Conservation (phyloP, 2,329 filamentous ascomycete genomes). For the Colletotrichum filicis region DNA sequence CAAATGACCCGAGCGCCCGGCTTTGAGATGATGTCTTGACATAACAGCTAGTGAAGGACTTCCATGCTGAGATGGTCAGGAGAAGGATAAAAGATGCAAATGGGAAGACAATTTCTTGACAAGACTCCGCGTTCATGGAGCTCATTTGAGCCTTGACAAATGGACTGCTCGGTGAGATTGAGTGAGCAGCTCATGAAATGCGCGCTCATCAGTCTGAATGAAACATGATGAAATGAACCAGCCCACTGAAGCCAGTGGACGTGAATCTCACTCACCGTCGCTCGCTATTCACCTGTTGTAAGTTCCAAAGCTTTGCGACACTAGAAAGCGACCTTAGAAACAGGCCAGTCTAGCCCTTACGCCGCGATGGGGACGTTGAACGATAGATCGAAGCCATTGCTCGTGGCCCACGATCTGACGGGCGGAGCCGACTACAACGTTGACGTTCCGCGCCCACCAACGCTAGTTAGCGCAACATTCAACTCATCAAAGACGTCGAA, state of each 20-base stretch:
- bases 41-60: neutral
- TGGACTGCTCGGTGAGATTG: neutral
- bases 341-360: neutral
- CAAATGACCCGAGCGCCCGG: neutral
- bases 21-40: neutral
- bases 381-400: constrained; percentile 4
- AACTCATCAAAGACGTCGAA: neutral
- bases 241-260: neutral
- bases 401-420: constrained; percentile 18
- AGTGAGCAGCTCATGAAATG: neutral
- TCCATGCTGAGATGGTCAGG: too few relatives aligned
- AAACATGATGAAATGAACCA: neutral
- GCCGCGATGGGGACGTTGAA: neutral
- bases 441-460: neutral
- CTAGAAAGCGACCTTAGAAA: too few relatives aligned
- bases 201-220: neutral
- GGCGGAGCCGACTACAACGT: constrained; percentile 29
- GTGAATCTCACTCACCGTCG: neutral
- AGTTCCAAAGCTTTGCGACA: too few relatives aligned
- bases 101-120: too few relatives aligned
- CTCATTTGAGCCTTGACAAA: neutral
- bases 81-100: too few relatives aligned
- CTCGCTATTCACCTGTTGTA: too few relatives aligned
- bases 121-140: too few relatives aligned
- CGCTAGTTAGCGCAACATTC: neutral